These are phyloP conservation scores for Termitomyces heimii DNA, from an alignment of 768 basidiomycete species.

Conservation along the genomic window DNA sequence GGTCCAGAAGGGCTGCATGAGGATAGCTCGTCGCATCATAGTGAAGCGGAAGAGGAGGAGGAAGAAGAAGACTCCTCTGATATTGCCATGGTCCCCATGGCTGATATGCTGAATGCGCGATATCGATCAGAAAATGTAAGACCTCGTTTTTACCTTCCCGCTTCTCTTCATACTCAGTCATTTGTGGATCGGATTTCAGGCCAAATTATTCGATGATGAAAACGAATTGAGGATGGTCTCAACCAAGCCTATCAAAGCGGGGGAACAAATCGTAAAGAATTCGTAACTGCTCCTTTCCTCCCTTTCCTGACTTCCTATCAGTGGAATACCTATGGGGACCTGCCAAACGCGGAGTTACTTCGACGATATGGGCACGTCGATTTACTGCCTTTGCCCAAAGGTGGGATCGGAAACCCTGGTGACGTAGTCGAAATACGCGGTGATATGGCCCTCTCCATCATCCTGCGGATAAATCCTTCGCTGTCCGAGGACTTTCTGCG, in stretches of 20 bases:
- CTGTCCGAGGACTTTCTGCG: conserved; percentile 23
- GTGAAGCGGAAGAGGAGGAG: conserved; percentile 39
- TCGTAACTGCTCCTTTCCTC: neutral
- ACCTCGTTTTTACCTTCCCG: conserved; percentile 3
- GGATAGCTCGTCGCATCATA: conserved; percentile 13
- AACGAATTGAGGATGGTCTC: conserved; percentile 71
- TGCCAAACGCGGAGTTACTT: conserved; percentile 90
- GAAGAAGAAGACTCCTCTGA: conserved; percentile 41
- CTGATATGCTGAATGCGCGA: conserved; percentile 92
- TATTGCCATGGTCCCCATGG: conserved; percentile 92
- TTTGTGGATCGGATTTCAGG: conserved; percentile 37
- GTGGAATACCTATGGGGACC: conserved; percentile 96
- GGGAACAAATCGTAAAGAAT: conserved; percentile 79
- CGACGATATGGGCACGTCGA: conserved; percentile 94
- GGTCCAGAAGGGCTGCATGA: conserved; percentile 13
- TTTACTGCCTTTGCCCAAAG: conserved; percentile 46
- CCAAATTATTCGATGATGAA: conserved; percentile 79
- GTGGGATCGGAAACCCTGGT: conserved; percentile 61
- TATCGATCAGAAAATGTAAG: conserved; percentile 81
- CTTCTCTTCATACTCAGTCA: neutral
- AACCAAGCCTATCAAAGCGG: conserved; percentile 65
- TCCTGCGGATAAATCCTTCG: conserved; percentile 18
- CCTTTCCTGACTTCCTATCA: conserved; percentile 22
- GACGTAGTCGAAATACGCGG: conserved; percentile 78
- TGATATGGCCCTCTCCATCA: conserved; percentile 51